Conservation (phyloP, 1,284 basidiomycete species). For the Fomitiporia mediterranea region DNA sequence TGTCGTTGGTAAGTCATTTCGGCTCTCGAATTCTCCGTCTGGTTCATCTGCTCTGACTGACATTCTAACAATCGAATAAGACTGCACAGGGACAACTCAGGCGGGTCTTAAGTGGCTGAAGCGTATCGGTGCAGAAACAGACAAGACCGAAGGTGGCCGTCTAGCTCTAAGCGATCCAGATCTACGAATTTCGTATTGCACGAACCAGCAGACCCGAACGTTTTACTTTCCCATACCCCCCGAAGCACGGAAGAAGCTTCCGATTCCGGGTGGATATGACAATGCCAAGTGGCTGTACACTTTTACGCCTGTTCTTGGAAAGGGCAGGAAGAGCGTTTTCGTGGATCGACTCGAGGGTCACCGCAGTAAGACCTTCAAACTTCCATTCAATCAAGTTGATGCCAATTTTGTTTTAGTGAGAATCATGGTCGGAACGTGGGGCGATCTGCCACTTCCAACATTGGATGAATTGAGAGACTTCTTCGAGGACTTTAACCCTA, state of each 20-base stretch:
- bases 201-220: slow-evolving; percentile 8
- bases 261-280: slow-evolving; percentile 19
- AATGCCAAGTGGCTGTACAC: slow-evolving; percentile 11
- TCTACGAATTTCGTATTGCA: slow-evolving; percentile 10
- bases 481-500: slow-evolving; percentile 1
- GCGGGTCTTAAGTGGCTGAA: slow-evolving; percentile 21
- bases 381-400: too few relatives aligned
- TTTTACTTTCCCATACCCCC: slow-evolving; percentile 13
- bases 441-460: slow-evolving; percentile 4
- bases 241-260: slow-evolving; percentile 11
- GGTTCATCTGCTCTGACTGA: neutral
- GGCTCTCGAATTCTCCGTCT: neutral
- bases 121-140: neutral
- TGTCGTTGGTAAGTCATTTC: slow-evolving; percentile 13
- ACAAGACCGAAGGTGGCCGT: neutral
- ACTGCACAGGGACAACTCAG: slow-evolving; percentile 20
- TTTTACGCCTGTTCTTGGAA: slow-evolving; percentile 3
- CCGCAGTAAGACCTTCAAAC: slow-evolving; percentile 13
- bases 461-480: slow-evolving; percentile 16
- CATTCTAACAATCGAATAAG: slow-evolving; percentile 2
- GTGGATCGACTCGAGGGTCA: slow-evolving; percentile 16
- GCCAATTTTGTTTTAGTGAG: too few relatives aligned
- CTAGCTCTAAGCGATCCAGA: slow-evolving; percentile 7
- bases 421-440: slow-evolving; percentile 16
- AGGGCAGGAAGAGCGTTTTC: slow-evolving; percentile 7